Base-by-base conservation (phyloP, 495 filamentous ascomycete genomes). In the Annulohypoxylon bovei region DNA sequence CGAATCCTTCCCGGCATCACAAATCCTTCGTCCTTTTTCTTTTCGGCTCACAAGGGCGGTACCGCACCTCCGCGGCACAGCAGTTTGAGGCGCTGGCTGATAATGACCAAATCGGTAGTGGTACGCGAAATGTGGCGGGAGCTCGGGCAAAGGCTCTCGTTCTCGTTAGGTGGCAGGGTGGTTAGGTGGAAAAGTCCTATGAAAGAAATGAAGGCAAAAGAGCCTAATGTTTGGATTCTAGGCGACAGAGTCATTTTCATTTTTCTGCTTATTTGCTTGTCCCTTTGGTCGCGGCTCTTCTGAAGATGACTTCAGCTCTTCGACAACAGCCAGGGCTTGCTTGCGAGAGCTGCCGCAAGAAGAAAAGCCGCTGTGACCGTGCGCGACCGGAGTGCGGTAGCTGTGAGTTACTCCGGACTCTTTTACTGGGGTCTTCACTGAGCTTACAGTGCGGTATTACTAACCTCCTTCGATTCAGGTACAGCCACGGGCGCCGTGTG, bases 361-460 rank as follows among this genome's bases (percentile, higher is more conserved):
- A 39, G 28, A 54, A 56, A 18, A 35, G 30, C 33, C 53, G 53
- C 12, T 56, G 53, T n/a, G 32, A 56, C 32, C 30, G 53, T 56
- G 32, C 12, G 20, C 30, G 33, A 56, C 53, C 53, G 53, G 32
- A 56, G 33, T 56, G 32, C 53, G 53, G 32, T 14, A 39, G 32
- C 22, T 56, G 53, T 56, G 20, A 56, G 53, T 33, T 33, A 32
- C 49, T 53, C 28, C 49, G 49, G 28, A 25, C 14, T n/a, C 28
- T 53, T 16, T 7, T 32, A 53, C 49, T 53, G 14, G 49, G 28
- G 49, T 52, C 47, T 18, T 52, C 2, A 30, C n/a, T 52, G 25
- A 52, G 14, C 27, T 32, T 27, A 27, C n/a, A 32, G 25, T 32
- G 6, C 27, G 25, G 14, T 20, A 33, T 53, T 33, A 53, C 28